Evolutionary conservation across 2,329 filamentous ascomycete species (phyloP), one percentile per base, ranked within the genome.

Genomic region (Cylindrodendrum hubeiense): DNA sequence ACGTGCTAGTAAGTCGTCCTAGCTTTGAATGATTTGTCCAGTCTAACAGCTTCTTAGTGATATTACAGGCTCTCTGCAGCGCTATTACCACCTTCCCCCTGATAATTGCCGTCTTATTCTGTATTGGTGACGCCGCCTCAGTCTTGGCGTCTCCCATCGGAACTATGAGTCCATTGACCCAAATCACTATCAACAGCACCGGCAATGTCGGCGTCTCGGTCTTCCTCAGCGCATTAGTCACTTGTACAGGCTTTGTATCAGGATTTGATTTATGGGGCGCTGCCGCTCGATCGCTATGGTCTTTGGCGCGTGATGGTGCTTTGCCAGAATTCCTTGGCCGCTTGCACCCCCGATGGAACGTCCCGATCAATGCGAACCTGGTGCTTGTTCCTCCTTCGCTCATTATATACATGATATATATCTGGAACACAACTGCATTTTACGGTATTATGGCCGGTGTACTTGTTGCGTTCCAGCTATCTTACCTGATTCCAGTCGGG

Each of bases 341-440:
- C 22, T 21, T 60, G 30, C 57, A 60, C 22, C 57, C 57, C 15
- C 26, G 47, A 12, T 60, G 57, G 57, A 43, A 39, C 17, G 57
- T 60, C 9, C 47, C 57, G 2, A 34, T 60, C 30, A 19, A 39
- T 17, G 57, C 57, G 2, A 60, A 60, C 26, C 13, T 60, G 19
- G 34, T 52, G 13, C 15, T 60, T 12, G 51, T 60, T 21, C 21
- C 47, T 17, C 52, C 51, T 17, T 56, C 52, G 21, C 46, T 50
- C 17, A 43, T 50, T 13, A 41, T 63, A 15, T 63, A 49, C 24
- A 37, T 56, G 51, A 63, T 63, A 41, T 63, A 57, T 22, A 63
- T 63, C 52, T 56, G 60, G 60, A 63, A 57, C 51, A 56, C 50
- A 10, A 63, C 60, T 19, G 60, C 60, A 6, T 63, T 56, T 21